Percentiles rank a stretch among this genome's conserved stretches.
phyloP scores from a whole-genome alignment of 2,329 filamentous ascomycete species.

The Talaromyces piceae region DNA sequence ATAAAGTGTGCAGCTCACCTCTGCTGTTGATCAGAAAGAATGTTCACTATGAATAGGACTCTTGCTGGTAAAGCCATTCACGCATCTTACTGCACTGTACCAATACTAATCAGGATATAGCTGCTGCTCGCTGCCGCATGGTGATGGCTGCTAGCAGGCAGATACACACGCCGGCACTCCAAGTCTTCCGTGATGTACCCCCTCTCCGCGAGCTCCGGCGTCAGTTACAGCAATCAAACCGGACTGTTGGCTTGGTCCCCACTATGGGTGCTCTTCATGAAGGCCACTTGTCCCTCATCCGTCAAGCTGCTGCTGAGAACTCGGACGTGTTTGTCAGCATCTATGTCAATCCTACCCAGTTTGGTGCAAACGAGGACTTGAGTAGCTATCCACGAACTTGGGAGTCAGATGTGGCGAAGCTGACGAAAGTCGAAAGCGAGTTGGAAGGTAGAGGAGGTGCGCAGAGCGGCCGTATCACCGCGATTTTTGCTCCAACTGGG shows the following conservation, averaged over 20 bases:
- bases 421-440: slow-evolving; percentile 63
- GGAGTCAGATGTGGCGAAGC: slow-evolving; percentile 62
- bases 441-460: slow-evolving; percentile 36
- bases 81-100: background rate
- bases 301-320: slow-evolving; percentile 74
- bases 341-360: slow-evolving; percentile 96
- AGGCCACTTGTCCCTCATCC: slow-evolving; percentile 80
- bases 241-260: slow-evolving; percentile 78
- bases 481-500: slow-evolving; percentile 79
- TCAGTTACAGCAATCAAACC: slow-evolving; percentile 57
- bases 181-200: slow-evolving; percentile 66
- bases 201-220: slow-evolving; percentile 63
- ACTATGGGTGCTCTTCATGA: slow-evolving; percentile 97
- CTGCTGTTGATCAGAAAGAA: background rate
- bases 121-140: background rate
- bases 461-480: slow-evolving; percentile 58
- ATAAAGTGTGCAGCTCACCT: background rate
- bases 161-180: slow-evolving; percentile 21
- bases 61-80: background rate
- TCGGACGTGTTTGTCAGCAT: slow-evolving; percentile 83
- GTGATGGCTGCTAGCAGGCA: background rate
- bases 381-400: slow-evolving; percentile 85
- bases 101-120: background rate
- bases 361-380: slow-evolving; percentile 81
- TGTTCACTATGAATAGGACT: background rate